phyloP scores from a whole-genome alignment of 2,329 filamentous ascomycete genomes.

The Ceratocystis diversiconidia region DNA sequence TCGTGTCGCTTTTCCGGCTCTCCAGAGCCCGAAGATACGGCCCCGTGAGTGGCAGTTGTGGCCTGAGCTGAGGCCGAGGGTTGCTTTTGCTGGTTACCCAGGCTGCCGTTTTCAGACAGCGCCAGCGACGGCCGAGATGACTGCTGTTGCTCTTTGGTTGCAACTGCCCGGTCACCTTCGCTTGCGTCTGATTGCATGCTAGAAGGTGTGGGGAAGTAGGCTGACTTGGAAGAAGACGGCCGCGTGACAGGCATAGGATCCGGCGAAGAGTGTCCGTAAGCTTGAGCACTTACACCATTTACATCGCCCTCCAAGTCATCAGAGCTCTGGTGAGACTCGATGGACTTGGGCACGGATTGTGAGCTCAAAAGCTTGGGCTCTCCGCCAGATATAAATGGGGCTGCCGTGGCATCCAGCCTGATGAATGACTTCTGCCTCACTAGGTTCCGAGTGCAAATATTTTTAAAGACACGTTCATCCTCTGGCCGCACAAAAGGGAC shows the following conservation, averaged over 20 bases:
- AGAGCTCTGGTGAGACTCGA: conserved; percentile 4
- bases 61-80: conserved; percentile 18
- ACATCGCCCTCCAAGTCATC: background rate
- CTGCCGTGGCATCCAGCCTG: conserved; percentile 37
- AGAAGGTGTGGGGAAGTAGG: conserved; percentile 15
- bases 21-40: conserved; percentile 19
- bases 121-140: background rate
- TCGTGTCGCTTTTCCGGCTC: conserved; percentile 13
- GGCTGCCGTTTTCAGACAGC: conserved; percentile 16
- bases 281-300: background rate
- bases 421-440: conserved; percentile 45
- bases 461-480: conserved; percentile 66
- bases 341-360: conserved; percentile 10
- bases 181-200: conserved; percentile 12
- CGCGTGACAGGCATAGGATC: background rate
- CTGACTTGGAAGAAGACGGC: conserved; percentile 10
- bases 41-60: conserved; percentile 23
- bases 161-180: conserved; percentile 6
- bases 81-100: background rate
- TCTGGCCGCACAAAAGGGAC: conserved; percentile 89
- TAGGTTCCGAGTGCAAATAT: conserved; percentile 49
- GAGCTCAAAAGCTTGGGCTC: conserved; percentile 23
- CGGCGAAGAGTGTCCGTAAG: conserved; percentile 22
- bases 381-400: conserved; percentile 29
- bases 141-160: background rate